Percentiles rank a stretch among this genome's conserved stretches.
Conservation (phyloP, 1,284 basidiomycete genomes). For the Irpex sp. region DNA sequence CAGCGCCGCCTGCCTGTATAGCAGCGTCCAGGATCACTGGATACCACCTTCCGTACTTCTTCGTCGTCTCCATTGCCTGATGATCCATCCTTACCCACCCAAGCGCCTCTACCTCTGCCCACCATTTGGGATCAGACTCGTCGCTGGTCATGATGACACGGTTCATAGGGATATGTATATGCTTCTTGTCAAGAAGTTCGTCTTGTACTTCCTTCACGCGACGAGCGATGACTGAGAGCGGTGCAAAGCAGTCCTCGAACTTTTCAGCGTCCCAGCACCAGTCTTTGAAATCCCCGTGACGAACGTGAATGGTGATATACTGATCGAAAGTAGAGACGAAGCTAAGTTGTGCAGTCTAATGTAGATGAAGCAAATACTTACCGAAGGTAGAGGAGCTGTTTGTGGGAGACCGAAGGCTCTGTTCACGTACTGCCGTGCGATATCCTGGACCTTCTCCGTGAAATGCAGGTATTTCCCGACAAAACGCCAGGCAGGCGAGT, state of each 20-base stretch:
- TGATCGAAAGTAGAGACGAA: conserved; percentile 19
- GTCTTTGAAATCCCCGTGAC: conserved; percentile 57
- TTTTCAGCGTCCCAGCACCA: conserved; percentile 44
- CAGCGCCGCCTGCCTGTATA: conserved; percentile 59
- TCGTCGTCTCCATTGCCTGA: conserved; percentile 40
- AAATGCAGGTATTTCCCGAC: conserved; percentile 46
- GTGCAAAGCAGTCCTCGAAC: conserved; percentile 58
- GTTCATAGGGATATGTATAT: conserved; percentile 40
- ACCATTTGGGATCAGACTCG: conserved; percentile 62
- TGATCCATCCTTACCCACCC: conserved; percentile 67
- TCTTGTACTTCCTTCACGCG: conserved; percentile 61
- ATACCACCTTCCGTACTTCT: conserved; percentile 60
- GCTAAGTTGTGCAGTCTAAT: not conserved
- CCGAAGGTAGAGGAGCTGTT: conserved; percentile 19
- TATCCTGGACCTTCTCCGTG: conserved; percentile 32
- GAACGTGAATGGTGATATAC: conserved; percentile 64
- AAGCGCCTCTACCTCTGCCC: conserved; percentile 50
- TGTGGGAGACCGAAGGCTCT: conserved; percentile 34
- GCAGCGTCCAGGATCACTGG: conserved; percentile 68
- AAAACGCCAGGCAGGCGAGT: conserved; percentile 47
- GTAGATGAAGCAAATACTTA: too few species aligned
- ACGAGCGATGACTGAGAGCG: conserved; percentile 51
- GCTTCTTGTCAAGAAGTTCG: conserved; percentile 47
- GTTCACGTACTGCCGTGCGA: conserved; percentile 39
- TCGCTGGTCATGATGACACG: conserved; percentile 73